Percentiles rank a stretch among this genome's conserved stretches.
These are phyloP conservation scores for Trametes gibbosa DNA, from an alignment of 768 basidiomycete species.

Conservation along the genomic window DNA sequence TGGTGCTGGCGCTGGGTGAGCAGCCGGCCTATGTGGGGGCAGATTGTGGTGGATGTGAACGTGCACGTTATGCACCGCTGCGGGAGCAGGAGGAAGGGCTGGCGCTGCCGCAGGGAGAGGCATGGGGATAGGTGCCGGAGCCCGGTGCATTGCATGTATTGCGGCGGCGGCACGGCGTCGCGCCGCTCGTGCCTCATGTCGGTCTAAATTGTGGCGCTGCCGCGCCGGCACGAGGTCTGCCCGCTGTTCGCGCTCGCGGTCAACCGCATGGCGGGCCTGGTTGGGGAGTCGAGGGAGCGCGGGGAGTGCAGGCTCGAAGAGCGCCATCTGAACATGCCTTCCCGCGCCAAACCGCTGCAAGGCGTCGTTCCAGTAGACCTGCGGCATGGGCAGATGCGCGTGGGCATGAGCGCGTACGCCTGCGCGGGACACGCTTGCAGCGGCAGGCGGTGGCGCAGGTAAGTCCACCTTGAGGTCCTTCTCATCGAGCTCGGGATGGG, in stretches of 20 bases:
- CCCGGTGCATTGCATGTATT: neutral
- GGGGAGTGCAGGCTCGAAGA: neutral
- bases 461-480: constrained; percentile 63
- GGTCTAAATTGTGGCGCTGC: neutral
- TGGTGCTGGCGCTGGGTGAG: neutral
- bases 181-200: neutral
- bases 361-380: neutral
- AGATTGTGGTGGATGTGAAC: constrained; percentile 12
- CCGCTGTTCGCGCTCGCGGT: neutral
- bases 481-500: constrained; percentile 63
- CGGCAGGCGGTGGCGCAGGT: constrained; percentile 38
- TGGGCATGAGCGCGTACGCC: neutral
- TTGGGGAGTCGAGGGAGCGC: neutral
- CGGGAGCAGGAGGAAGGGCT: neutral
- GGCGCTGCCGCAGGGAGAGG: neutral
- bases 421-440: constrained; percentile 12
- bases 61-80: constrained; percentile 6
- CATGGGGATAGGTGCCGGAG: too few relatives aligned
- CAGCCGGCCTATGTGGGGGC: neutral
- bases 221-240: neutral
- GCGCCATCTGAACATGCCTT: neutral
- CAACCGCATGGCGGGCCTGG: neutral
- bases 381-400: neutral
- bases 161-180: neutral
- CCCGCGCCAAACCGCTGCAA: neutral